phyloP scores from a whole-genome alignment of 2,329 filamentous ascomycete species.

The Aspergillus ochraceus region DNA sequence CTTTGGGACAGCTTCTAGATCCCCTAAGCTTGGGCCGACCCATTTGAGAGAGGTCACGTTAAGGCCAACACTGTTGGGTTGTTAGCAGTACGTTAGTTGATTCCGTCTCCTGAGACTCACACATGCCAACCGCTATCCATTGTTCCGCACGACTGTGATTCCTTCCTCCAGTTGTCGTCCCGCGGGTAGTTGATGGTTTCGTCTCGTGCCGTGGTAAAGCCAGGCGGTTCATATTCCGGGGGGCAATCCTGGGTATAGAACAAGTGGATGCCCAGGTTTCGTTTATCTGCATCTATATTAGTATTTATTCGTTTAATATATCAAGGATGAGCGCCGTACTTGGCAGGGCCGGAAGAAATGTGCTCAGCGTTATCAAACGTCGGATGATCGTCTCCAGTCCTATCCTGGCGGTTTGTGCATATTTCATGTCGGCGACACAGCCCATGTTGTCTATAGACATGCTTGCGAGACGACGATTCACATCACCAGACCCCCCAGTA shows the following conservation, averaged over 20 bases:
- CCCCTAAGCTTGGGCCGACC: conserved; percentile 24
- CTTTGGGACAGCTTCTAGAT: conserved; percentile 23
- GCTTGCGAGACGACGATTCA: conserved; percentile 30
- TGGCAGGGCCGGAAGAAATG: conserved; percentile 43
- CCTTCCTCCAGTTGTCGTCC: conserved; percentile 39
- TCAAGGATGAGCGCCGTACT: conserved; percentile 29
- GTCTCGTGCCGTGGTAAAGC: conserved; percentile 35
- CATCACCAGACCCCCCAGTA: conserved; percentile 26
- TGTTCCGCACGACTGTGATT: conserved; percentile 30
- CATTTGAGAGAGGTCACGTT: conserved; percentile 37
- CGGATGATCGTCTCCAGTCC: conserved; percentile 47
- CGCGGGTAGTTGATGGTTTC: conserved; percentile 37
- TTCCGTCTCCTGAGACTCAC: conserved; percentile 21
- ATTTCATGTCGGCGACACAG: conserved; percentile 34
- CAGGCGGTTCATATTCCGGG: conserved; percentile 41
- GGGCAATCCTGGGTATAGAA: conserved; percentile 46
- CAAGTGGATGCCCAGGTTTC: conserved; percentile 46
- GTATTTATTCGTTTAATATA: not conserved
- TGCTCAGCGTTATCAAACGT: conserved; percentile 39
- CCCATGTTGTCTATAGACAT: conserved; percentile 29
- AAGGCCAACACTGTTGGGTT: conserved; percentile 30
- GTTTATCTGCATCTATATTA: conserved; percentile 29
- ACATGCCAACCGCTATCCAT: conserved; percentile 43
- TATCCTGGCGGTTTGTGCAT: conserved; percentile 40
- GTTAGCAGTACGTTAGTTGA: conserved; percentile 10